These are phyloP conservation scores for Rutstroemia sp. DNA, from an alignment of 2,329 filamentous ascomycete genomes.

Conservation along the genomic window DNA sequence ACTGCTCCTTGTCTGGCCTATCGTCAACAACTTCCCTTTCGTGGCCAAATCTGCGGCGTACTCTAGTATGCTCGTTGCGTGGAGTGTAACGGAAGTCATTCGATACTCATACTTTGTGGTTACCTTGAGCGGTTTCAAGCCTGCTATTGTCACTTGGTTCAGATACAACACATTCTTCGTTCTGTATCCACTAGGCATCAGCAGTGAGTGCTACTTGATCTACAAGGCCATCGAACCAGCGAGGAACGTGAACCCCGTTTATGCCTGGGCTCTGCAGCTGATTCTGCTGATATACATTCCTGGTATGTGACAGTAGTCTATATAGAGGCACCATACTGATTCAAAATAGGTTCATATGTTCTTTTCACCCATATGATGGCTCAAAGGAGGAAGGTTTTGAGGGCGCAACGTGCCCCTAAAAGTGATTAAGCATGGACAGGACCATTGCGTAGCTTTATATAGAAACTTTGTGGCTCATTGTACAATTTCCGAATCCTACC, in stretches of 20 bases:
- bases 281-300: conserved; percentile 74
- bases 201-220: conserved; percentile 78
- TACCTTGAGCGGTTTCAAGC: conserved; percentile 56
- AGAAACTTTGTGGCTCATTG: too few relatives aligned
- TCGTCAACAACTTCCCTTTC: conserved; percentile 67
- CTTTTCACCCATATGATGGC: conserved; percentile 93
- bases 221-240: conserved; percentile 60
- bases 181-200: conserved; percentile 86
- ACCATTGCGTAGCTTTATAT: background rate
- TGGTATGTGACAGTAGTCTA: conserved; percentile 43
- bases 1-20: conserved; percentile 80
- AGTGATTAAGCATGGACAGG: conserved; percentile 10
- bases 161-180: conserved; percentile 90
- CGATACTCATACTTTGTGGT: conserved; percentile 88
- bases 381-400: conserved; percentile 75
- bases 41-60: conserved; percentile 57
- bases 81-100: conserved; percentile 86
- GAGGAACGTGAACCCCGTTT: conserved; percentile 38
- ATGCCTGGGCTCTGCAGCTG: conserved; percentile 52
- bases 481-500: too few relatives aligned
- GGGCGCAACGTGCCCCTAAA: conserved; percentile 44
- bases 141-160: conserved; percentile 66
- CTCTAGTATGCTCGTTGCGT: conserved; percentile 74
- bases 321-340: conserved; percentile 13
- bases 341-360: conserved; percentile 53